Evolutionary conservation across 345 rosid species (phyloP), one percentile per base, ranked within the genome.

Genomic region (Bruguiera gymnorhiza): DNA sequence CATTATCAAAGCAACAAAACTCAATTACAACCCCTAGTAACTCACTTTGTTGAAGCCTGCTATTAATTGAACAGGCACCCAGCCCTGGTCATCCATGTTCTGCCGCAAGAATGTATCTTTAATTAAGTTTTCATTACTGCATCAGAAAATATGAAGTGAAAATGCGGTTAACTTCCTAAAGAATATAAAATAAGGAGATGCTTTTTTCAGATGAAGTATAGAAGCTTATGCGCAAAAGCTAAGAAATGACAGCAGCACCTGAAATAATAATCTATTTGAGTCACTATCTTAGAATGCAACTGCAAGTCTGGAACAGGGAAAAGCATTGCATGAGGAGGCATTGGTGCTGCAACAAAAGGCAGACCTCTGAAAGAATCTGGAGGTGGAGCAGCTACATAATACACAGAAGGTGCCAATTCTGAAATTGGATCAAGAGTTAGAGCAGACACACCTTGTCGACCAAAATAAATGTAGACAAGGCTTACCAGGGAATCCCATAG

Each of bases 1-100:
- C 36, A 65, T 11, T 30, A 37, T 27, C 21, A 67, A 73, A 68
- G 39, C 63, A 32, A 63, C 39, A 58, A 72, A 60, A 56, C 24
- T 37, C 52, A 76, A 27, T 21, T 62, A 71, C 56, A 9, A 62
- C 36, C 23, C 60, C 20, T 23, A 27, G 72, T 36, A 69, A 74
- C 96, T 80, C 72, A 93, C 98, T 85, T 80, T 88, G 8, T 86
- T 89, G 85, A 94, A 94, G 75, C 87, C 81, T 61, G 98, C 96
- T 66, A 94, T 80, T 65, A 87, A 74, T 69, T 69, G 70, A 64
- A 94, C 72, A 15, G 88, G 82, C 75, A 82, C 93, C 94, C 91
- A 94, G 63, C 98, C 98, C 68, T 89, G 88, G 8, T 83, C 90
- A 87, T 94, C 95, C 98, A 94, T 94, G 73, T 77, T 81, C 74